Base-by-base conservation (phyloP, 2,329 filamentous ascomycete species). In the Alternaria sp. region DNA sequence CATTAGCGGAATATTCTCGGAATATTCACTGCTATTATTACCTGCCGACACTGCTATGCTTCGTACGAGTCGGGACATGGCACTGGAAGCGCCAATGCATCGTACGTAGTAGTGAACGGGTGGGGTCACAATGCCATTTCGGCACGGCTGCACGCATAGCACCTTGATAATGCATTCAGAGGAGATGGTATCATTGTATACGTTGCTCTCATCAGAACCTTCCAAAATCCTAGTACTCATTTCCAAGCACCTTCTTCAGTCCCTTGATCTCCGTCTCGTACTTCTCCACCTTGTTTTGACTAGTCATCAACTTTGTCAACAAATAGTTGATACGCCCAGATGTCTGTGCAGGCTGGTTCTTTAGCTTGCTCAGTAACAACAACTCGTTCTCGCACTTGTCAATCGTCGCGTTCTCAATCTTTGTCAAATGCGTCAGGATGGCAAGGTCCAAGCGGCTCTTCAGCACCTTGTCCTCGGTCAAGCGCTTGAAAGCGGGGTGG, bases 311-410 rank as follows among this genome's bases (percentile, higher is more conserved):
- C 81, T 96, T 97, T 1, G 75, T 78, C 47, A 96, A 77, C 65
- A 97, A 80, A 81, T 92, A 97, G 57, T 86, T 81, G 3, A 93
- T 84, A 34, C 94, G 82, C 0, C 86, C 84, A 0, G 81, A 82
- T 28, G 91, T 82, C 82, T 95, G 89, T 20, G 81, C 79, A 1
- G 93, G 91, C 76, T 91, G 88, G 51, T 85, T 89, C 7, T 89
- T 90, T 68, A 96, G 75, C 20, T 84, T 83, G 0, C 87, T 92
- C n/a, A 97, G 79, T 55, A 91, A 73, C 59, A 81, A 83, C 59
- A 98, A 81, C 79, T 98, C 94, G 26, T 84, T 83, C 81, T 97
- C 94, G 44, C 87, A 90, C 78, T 92, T 92, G 41, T 90, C 88
- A 61, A 97, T 92, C 9, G 80, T 89, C 76, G 88, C 87, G 51